Evolutionary conservation across 2,329 filamentous ascomycete species (phyloP), one percentile per base, ranked within the genome.

Genomic region (Paracoccidioides brasiliensis): DNA sequence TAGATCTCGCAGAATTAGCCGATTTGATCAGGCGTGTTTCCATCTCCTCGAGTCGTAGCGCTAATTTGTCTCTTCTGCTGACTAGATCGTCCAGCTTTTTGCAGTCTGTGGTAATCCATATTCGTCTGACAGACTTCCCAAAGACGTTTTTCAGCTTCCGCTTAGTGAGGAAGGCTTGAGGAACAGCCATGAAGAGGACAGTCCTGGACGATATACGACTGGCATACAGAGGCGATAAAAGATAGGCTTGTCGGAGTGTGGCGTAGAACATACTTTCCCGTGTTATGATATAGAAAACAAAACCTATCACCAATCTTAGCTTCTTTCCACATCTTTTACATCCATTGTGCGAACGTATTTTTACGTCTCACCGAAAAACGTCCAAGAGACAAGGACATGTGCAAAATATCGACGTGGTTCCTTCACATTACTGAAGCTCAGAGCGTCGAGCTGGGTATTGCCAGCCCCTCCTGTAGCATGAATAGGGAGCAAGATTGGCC

Each of bases 201-300:
- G 90, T 95, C 51, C 88, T 80, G 0, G 90, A 90, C 1, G 91
- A 96, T 38, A 96, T 83, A 51, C 90, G 85, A 63, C 86, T 84
- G 49, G 88, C 80, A 68, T 93, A 93, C 43, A 86, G 78, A 10
- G 90, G 88, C 3, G 89, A 90, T 52, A 95, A 81, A 52, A 95
- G 81, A 71, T 91, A 95, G 0, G 90, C 90, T 72, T 96, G 90
- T 57, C 90, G 86, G 30, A 96, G 73, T 63, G 93, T 94, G 70
- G 95, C 84, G 70, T 89, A 95, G 76, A 85, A 95, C 63, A 97
- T 85, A 65, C 84, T 85, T 70, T 97, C 91, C 52, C 91, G 82
- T 49, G 88, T 84, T 57, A 97, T 81, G 62, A 88, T 84, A 69
- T 89, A 91, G 66, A 96, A 83, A 56, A 97, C 79, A 67, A 95